phyloP scores from a whole-genome alignment of 306 rosid species.

The Alnus glutinosa region DNA sequence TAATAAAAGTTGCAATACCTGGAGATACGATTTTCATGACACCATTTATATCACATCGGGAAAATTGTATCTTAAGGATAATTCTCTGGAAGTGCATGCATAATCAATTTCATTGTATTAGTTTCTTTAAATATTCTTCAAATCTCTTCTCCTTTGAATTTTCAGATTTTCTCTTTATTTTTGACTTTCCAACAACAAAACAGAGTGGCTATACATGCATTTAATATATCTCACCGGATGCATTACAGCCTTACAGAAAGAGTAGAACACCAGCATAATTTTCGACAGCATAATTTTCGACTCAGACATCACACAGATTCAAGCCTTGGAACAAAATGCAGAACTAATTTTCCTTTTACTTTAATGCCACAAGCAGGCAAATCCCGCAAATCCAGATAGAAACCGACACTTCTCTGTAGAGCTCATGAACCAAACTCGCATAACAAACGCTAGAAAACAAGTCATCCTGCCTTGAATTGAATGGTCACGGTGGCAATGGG shows the following conservation, averaged over 20 bases:
- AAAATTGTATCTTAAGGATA: too few relatives aligned
- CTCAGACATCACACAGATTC: neutral
- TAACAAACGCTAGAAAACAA: neutral
- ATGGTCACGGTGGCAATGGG: neutral
- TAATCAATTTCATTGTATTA: too few relatives aligned
- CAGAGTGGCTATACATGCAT: neutral
- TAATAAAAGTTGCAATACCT: too few relatives aligned
- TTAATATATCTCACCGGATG: neutral
- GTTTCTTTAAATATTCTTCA: too few relatives aligned
- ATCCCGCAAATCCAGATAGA: neutral
- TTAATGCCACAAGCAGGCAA: neutral
- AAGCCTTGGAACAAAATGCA: neutral
- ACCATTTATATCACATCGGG: too few relatives aligned
- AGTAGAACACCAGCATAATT: neutral
- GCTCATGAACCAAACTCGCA: neutral
- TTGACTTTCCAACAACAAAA: neutral
- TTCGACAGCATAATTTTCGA: neutral
- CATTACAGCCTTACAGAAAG: neutral
- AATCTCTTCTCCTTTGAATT: neutral
- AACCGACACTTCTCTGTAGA: neutral
- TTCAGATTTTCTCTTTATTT: too few relatives aligned
- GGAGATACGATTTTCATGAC: too few relatives aligned
- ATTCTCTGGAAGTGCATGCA: too few relatives aligned
- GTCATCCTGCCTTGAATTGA: neutral
- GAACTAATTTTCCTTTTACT: neutral